Base-by-base conservation (phyloP, 352 stramenopile genomes). In the Salisapilia sapeloensis region DNA sequence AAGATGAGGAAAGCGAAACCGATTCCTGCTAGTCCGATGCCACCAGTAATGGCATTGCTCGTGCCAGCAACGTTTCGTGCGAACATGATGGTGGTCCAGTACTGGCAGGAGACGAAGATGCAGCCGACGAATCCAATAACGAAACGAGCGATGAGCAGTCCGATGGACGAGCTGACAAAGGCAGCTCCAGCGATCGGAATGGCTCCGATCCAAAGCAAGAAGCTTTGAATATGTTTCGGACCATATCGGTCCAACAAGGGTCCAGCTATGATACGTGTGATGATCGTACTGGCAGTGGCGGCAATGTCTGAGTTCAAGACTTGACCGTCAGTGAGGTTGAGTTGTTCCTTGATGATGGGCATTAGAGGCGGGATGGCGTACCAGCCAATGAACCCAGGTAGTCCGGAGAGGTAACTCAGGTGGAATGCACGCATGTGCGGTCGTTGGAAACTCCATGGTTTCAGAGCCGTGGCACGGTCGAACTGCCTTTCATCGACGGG, bases 381-480 rank as follows among this genome's bases (percentile, higher is more conserved):
- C 83, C 85, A 97, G 37, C 87, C 83, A 49, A 95, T 64, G 56
- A 97, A 97, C 22, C 85, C 87, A 24, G 67, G 75, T 58, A 96
- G 95, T 45, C 86, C 92, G 26, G 61, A 82, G 15, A 95, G 57
- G 83, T 84, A 96, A 19, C 78, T 66, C 35, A 81, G 46, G 55
- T 96, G 85, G 56, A 97, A 96, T 24, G 83, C 83, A 38, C 91
- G 76, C 85, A 97, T 97, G 60, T 96, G 90, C 4, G 91, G 91
- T 11, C 82, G 60, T 40, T 56, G 40, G 48, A 94, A 72, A 33
- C 52, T 92, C 15, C 56, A 61, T 0, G 75, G 56, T 34, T 89
- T 74, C 53, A 95, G 77, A 36, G 63, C 52, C 5, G 59, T 86
- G 1, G 80, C 64, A 29, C 64, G 53, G 45, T 83, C 61, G 36